These are phyloP conservation scores for Rosellinia necatrix DNA, from an alignment of 2,329 filamentous ascomycete genomes.

Conservation along the genomic window DNA sequence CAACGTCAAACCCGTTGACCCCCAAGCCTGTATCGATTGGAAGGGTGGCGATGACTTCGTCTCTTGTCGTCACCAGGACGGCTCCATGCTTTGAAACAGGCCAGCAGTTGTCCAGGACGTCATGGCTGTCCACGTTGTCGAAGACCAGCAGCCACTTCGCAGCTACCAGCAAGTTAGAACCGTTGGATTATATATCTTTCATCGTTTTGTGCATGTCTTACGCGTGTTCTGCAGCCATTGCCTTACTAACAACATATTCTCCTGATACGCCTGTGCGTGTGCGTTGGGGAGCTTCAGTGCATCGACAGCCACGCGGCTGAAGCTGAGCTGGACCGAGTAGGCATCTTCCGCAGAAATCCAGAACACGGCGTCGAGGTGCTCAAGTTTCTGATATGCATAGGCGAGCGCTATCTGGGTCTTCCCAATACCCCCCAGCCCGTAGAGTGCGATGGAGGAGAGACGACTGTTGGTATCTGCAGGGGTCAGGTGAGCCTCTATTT, in stretches of 20 bases:
- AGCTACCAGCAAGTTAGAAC: background rate
- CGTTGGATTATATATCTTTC: background rate
- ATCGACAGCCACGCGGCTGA: background rate
- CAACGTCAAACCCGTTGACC: background rate
- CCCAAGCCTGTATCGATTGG: background rate
- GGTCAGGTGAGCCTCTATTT: background rate
- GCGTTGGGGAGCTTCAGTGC: background rate
- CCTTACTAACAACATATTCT: background rate
- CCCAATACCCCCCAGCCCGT: background rate
- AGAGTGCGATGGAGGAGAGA: background rate
- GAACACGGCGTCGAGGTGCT: background rate
- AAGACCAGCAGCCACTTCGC: background rate
- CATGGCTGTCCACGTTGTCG: background rate
- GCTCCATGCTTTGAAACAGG: background rate
- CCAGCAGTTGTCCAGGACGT: background rate
- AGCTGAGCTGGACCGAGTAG: background rate
- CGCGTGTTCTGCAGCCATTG: background rate
- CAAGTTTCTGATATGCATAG: background rate
- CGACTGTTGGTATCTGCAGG: background rate
- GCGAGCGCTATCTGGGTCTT: background rate
- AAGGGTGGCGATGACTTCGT: background rate
- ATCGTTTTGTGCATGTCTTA: background rate
- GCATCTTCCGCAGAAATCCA: background rate
- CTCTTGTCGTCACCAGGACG: background rate
- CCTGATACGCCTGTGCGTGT: background rate